A percentile compares a stretch with the other conserved stretches of the same genome.
Evolutionary conservation across 805 yeast species (phyloP).

Genomic region (Yamadazyma sp.): DNA sequence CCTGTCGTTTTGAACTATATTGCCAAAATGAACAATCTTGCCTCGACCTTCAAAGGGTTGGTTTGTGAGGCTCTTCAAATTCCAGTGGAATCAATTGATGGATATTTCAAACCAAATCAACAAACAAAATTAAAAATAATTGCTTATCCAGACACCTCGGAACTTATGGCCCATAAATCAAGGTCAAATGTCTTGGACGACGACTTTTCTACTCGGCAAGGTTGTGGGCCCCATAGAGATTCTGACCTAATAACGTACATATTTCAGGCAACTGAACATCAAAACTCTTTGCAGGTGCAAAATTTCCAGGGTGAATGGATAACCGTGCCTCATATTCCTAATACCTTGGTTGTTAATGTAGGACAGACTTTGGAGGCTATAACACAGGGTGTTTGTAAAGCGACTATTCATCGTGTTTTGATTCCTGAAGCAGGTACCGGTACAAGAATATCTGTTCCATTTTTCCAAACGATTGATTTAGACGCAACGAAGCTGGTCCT

Average conservation of each 20-base stretch:
- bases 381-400: constrained; percentile 57
- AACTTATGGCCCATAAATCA: constrained; percentile 22
- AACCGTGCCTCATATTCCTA: constrained; percentile 49
- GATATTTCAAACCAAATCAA: constrained; percentile 52
- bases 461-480: constrained; percentile 48
- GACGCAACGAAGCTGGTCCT: constrained; percentile 32
- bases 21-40: constrained; percentile 44
- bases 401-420: constrained; percentile 56
- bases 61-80: constrained; percentile 59
- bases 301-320: constrained; percentile 58
- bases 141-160: constrained; percentile 50
- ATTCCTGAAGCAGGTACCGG: constrained; percentile 42
- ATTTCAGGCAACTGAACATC: constrained; percentile 52
- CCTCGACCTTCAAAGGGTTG: constrained; percentile 42
- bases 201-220: constrained; percentile 39
- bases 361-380: constrained; percentile 64
- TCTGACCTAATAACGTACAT: constrained; percentile 61
- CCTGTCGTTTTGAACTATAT: constrained; percentile 44
- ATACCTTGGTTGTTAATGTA: constrained; percentile 53
- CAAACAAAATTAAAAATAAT: constrained; percentile 55
- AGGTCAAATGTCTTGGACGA: constrained; percentile 26
- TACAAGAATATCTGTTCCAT: constrained; percentile 47
- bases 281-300: constrained; percentile 54
- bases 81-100: constrained; percentile 42
- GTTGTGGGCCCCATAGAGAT: constrained; percentile 69